Evolutionary conservation across 768 basidiomycete genomes (phyloP), one percentile per base, ranked within the genome.

Genomic region (Suillus plorans): DNA sequence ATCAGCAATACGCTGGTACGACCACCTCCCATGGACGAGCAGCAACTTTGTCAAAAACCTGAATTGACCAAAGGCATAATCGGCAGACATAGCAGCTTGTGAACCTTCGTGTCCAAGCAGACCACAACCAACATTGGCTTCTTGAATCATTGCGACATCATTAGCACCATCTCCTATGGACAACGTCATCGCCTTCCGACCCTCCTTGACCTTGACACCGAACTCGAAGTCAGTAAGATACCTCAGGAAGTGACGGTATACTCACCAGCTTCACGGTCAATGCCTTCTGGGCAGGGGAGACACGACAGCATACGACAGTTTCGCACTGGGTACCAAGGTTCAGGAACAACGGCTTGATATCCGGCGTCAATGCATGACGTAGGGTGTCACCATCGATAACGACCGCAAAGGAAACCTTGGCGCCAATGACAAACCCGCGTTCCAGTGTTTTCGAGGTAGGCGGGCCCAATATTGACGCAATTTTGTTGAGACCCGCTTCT

Each of bases 101-200:
- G 95, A 96, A 59, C 97, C 97, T 75, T 99, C 97, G 44, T 96
- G 85, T 53, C 97, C 97, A 69, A 94, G 86, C 34, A 99, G 80
- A 25, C 97, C 97, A 72, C 95, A 94, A 4, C 97, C 97, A 68
- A 99, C 90, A 75, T 99, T 95, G n/a, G 97, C 97, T 72, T 97
- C 97, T 74, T 99, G 97, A 64, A 99, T 99, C 97, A 99, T 99
- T 7, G 96, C 95, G 28, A 99, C 97, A 72, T 99, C 97, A 72
- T 99, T 99, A 18, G 97, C 97, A 62, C 94, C 95, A 70, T 99
- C 97, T 12, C 97, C 97, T 62, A 99, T 99, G 0, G 96, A 92
- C 36, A 99, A 77, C 2, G 96, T 97, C 97, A 98, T 97, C 0
- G 95, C 95, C 59, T 94, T 89, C 56, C 91, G 87, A 12, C 97